Base-by-base conservation (phyloP, 208 protist genomes). In the Phytomonas francai region DNA sequence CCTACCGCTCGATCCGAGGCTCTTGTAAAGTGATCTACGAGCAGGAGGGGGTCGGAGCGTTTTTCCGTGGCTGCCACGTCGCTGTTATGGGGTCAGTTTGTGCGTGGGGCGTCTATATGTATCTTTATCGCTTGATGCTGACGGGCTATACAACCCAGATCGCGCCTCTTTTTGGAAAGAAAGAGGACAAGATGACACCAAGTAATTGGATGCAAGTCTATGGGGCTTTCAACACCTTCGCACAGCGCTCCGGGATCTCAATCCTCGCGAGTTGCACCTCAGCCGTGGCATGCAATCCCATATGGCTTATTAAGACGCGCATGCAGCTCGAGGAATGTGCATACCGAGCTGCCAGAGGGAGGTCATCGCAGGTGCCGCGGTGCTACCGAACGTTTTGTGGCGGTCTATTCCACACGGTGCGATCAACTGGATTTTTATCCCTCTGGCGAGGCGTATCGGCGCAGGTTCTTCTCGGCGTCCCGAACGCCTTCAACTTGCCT, bases 51-150 rank as follows among this genome's bases (percentile, higher is more conserved):
- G 7, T 81, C 27, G 66, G 66, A 1, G 78, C 81, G 3, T 71
- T 95, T 27, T 93, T 87, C 70, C 84, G 85, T 4, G 89, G 89
- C 28, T 84, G 78, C 59, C 83, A 87, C 63, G 76, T 93, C 25
- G 70, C 89, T 0, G 77, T 95, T 4, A 45, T 79, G 8, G 89
- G 85, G 9, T 58, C 85, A 14, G 76, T 88, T 19, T 73, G 58
- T 36, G 74, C 89, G 22, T 95, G 89, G 87, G 89, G 89, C 2
- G 72, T 93, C 14, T 95, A 93, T 78, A 95, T 96, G 91, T 93
- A 83, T 65, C 61, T 80, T n/a, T 96, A 96, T 69, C 84, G 84
- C 25, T 82, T 57, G 28, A 78, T 84, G n/a, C n/a, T n/a, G n/a
- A n/a, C 29, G 79, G 79, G 45, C 67, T 25, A 31, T 25, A 56